A percentile compares a stretch with the other conserved stretches of the same genome.
phyloP scores from a whole-genome alignment of 2,329 filamentous ascomycete genomes.

The Chaetomiaceae sp. region DNA sequence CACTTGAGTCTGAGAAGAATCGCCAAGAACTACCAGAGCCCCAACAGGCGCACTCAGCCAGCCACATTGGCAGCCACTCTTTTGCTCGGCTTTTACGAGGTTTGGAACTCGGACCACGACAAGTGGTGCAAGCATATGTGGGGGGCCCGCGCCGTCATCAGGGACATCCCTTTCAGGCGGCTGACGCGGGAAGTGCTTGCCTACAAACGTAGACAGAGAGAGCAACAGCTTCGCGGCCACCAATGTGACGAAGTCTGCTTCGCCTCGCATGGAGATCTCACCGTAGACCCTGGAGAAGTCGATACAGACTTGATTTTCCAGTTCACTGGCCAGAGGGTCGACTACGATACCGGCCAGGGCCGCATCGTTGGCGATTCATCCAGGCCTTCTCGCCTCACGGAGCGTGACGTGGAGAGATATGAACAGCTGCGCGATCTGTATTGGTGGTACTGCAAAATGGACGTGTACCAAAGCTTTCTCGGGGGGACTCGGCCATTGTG shows the following conservation, averaged over 20 bases:
- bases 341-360: slow-evolving; percentile 36
- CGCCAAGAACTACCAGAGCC: slow-evolving; percentile 67
- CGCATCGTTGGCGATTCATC: slow-evolving; percentile 22
- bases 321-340: slow-evolving; percentile 39
- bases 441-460: slow-evolving; percentile 97
- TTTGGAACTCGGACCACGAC: slow-evolving; percentile 88
- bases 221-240: slow-evolving; percentile 34
- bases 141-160: slow-evolving; percentile 75
- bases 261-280: slow-evolving; percentile 14
- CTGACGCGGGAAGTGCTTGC: slow-evolving; percentile 69
- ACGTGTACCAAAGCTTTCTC: slow-evolving; percentile 83
- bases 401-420: slow-evolving; percentile 70
- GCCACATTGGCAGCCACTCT: slow-evolving; percentile 85
- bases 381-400: slow-evolving; percentile 33
- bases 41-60: slow-evolving; percentile 65
- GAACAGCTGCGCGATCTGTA: slow-evolving; percentile 81
- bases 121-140: slow-evolving; percentile 94
- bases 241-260: slow-evolving; percentile 20
- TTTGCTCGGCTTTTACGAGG: slow-evolving; percentile 85
- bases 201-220: slow-evolving; percentile 47
- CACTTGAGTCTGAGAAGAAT: slow-evolving; percentile 77
- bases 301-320: slow-evolving; percentile 40
- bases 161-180: slow-evolving; percentile 72
- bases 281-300: slow-evolving; percentile 25
- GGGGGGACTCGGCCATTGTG: slow-evolving; percentile 83